Base-by-base conservation (phyloP, 1,139 yeast genomes). In the Geotrichum macrosporum region DNA sequence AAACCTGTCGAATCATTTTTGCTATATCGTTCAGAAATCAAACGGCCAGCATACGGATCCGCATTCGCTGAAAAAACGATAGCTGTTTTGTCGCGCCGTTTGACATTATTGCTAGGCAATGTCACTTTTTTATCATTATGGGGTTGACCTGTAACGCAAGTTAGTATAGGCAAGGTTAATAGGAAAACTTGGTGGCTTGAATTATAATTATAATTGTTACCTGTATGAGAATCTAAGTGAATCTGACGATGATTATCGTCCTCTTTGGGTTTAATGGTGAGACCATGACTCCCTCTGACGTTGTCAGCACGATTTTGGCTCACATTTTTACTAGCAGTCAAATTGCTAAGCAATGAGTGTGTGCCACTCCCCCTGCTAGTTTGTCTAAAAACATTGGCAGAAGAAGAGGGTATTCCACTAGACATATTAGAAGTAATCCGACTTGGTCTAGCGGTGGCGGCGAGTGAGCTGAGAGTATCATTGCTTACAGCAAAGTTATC, bases 401-500 rank as follows among this genome's bases (percentile, higher is more conserved):
- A 16, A 2, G 24, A 24, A 24, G 27, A 19, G 33, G 29, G 34
- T 10, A 37, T 22, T 18, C 32, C 21, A n/a, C 13, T 13, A 26
- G 40, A 26, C 16, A 36, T 5, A 18, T 16, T 24, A 5, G 40
- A 36, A 5, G 45, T 29, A 19, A 40, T 34, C 18, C 48, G 26
- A 13, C 38, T 35, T 13, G 44, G 41, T 19, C 41, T 22, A 4
- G 48, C 22, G 10, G 32, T 24, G 21, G 40, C 32, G 40, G 40
- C 40, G 3, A 36, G 26, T n/a, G 38, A 38, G 35, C 18, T 40
- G 35, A 29, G 36, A 21, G 33, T 18, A 6, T 37, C 35, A 10
- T 16, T 27, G 36, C 36, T 33, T n/a, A 5, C 12, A 18, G 36
- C 13, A 22, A 15, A 4, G 27, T 29, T 12, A 32, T 10, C 32